A percentile compares a stretch with the other conserved stretches of the same genome.
Conservation (phyloP, 169 alveolate species). For the Cryptosporidium xiaoi region DNA sequence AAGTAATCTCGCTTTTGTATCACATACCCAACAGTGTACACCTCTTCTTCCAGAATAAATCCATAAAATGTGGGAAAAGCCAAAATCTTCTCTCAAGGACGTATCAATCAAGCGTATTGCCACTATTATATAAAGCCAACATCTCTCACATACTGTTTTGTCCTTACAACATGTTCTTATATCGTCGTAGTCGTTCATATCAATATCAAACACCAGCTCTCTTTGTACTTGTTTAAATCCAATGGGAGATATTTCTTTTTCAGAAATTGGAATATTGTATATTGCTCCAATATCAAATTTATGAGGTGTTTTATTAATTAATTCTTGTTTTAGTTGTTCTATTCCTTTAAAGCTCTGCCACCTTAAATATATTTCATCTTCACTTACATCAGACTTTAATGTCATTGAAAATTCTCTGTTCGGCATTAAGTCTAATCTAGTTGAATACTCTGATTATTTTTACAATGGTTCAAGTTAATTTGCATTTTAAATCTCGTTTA, state of each 20-base stretch:
- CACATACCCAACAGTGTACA: slow-evolving; percentile 98
- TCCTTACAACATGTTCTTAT: slow-evolving; percentile 97
- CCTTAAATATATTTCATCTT: slow-evolving; percentile 86
- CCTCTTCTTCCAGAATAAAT: slow-evolving; percentile 99
- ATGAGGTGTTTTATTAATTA: slow-evolving; percentile 81
- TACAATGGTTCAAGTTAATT: not conserved
- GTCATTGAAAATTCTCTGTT: slow-evolving; percentile 73
- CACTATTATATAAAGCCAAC: slow-evolving; percentile 92
- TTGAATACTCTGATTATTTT: not conserved
- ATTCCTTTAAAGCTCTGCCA: slow-evolving; percentile 82
- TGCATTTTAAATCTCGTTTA: not conserved
- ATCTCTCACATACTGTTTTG: slow-evolving; percentile 93
- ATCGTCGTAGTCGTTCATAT: slow-evolving; percentile 98
- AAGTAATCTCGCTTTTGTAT: slow-evolving; percentile 80
- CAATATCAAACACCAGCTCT: slow-evolving; percentile 98
- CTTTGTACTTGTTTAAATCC: slow-evolving; percentile 69
- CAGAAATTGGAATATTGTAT: slow-evolving; percentile 86
- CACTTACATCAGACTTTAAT: slow-evolving; percentile 43
- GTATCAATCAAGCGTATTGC: slow-evolving; percentile 85
- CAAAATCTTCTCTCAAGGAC: slow-evolving; percentile 93
- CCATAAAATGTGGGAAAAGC: slow-evolving; percentile 92
- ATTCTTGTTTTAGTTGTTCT: slow-evolving; percentile 80
- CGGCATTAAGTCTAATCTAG: slow-evolving; percentile 12
- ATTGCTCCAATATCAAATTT: slow-evolving; percentile 95
- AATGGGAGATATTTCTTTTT: slow-evolving; percentile 76